These are phyloP conservation scores for Triticum urartu DNA, from an alignment of 176 grass and related monocot species.

Conservation along the genomic window DNA sequence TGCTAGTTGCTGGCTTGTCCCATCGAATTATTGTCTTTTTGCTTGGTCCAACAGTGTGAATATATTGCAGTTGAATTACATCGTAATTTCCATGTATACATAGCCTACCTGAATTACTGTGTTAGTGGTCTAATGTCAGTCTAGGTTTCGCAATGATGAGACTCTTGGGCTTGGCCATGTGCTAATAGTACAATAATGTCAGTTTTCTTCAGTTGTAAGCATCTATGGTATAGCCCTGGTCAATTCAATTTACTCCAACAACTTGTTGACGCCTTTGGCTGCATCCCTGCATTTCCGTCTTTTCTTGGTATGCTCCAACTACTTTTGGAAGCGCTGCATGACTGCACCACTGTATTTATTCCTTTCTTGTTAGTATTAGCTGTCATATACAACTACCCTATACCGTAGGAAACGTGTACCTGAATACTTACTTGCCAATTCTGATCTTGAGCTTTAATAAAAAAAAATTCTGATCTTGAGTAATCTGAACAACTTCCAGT, in stretches of 20 bases:
- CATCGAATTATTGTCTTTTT: background rate
- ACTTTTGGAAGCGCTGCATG: slow-evolving; percentile 20
- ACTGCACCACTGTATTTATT: background rate
- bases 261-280: slow-evolving; percentile 17
- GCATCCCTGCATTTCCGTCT: slow-evolving; percentile 30
- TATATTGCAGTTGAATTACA: background rate
- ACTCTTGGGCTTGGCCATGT: slow-evolving; percentile 9
- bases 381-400: slow-evolving; percentile 5
- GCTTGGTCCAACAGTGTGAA: background rate
- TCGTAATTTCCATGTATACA: background rate
- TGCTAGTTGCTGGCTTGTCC: background rate
- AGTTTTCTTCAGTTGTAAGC: slow-evolving; percentile 38
- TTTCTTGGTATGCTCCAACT: slow-evolving; percentile 41
- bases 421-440: background rate
- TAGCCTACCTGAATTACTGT: background rate
- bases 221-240: slow-evolving; percentile 28
- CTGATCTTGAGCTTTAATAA: background rate
- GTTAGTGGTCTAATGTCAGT: background rate
- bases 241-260: slow-evolving; percentile 39
- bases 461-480: slow-evolving; percentile 24
- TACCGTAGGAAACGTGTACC: slow-evolving; percentile 7
- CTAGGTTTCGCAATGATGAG: slow-evolving; percentile 16
- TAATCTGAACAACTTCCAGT: background rate
- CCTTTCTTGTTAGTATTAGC: slow-evolving; percentile 28
- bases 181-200: background rate